Base-by-base conservation (phyloP, 2,329 filamentous ascomycete genomes). In the Nemania abortiva region DNA sequence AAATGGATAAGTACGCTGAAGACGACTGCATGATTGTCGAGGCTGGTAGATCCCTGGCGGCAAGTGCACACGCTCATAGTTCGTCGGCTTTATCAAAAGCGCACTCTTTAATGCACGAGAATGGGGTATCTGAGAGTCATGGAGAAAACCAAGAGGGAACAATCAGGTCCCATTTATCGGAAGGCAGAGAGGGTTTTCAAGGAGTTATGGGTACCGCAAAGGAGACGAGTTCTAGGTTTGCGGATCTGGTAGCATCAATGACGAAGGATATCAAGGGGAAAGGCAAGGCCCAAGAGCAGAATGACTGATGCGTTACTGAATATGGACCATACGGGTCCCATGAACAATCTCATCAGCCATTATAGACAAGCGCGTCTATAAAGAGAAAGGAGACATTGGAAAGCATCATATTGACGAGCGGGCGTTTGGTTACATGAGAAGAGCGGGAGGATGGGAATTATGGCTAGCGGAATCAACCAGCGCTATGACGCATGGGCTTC, bases 21-120 rank as follows among this genome's bases (percentile, higher is more conserved):
- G 81, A 79, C 29, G 79, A 81, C 20, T 75, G 82, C 60, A 78
- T 78, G 76, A 74, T 78, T 58, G 68, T 81, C 10, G 82, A 81
- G 57, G 78, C 78, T 11, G 77, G 77, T 6, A 72, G 71, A 53
- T 74, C 72, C 15, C 50, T 76, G 6, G 70, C 70, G 13, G 65
- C 62, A 6, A 70, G 39, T 39, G 70, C 68, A 15, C 69, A 63
- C 42, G 52, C 70, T 3, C 70, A 57, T 20, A 53, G 70, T 39
- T 73, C 69, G 13, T 69, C 42, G 42, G 68, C 69, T 31, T 34
- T 66, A 2, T 69, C 55, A 22, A 70, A 60, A 39, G 71, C 70
- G 34, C 59, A 70, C 20, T 65, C 63, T 53, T 70, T 68, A n/a
- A 47, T 69, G 15, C 65, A 68, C 24, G 72, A 66, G 15, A 57